Evolutionary conservation across 2,329 filamentous ascomycete genomes (phyloP).

Genomic region (Furcasterigmium sp.): DNA sequence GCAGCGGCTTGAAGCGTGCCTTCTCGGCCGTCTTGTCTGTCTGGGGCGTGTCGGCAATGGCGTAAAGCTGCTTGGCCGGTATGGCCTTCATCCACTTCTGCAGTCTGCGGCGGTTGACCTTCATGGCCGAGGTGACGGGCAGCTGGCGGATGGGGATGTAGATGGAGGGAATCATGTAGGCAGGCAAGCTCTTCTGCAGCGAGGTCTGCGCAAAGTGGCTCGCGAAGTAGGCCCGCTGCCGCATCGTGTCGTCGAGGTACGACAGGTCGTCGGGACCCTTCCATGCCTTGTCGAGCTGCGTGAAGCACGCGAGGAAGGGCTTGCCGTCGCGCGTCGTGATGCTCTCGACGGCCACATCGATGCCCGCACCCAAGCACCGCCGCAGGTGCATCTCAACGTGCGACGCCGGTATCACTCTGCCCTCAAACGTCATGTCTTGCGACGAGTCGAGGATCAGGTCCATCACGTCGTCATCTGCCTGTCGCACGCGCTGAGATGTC

Average conservation of each 20-base stretch:
- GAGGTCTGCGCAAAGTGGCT: slow-evolving; percentile 37
- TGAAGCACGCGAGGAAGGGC: slow-evolving; percentile 40
- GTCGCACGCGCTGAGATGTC: slow-evolving; percentile 45
- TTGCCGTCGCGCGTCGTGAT: slow-evolving; percentile 38
- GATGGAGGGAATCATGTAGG: slow-evolving; percentile 38
- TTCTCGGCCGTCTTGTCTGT: slow-evolving; percentile 23
- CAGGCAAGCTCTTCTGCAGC: slow-evolving; percentile 30
- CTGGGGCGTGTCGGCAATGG: slow-evolving; percentile 31
- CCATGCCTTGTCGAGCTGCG: slow-evolving; percentile 37
- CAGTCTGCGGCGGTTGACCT: slow-evolving; percentile 43
- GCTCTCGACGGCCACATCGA: slow-evolving; percentile 44
- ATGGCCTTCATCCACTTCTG: slow-evolving; percentile 37
- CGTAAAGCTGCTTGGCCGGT: slow-evolving; percentile 36
- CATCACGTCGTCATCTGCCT: slow-evolving; percentile 41
- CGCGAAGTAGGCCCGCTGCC: slow-evolving; percentile 35
- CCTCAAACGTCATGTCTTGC: slow-evolving; percentile 34
- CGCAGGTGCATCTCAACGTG: slow-evolving; percentile 43
- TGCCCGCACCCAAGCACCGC: slow-evolving; percentile 36
- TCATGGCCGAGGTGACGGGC: slow-evolving; percentile 43
- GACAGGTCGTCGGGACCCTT: slow-evolving; percentile 31
- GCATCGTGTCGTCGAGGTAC: slow-evolving; percentile 30
- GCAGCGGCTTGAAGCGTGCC: slow-evolving; percentile 34
- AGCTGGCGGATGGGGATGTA: slow-evolving; percentile 44
- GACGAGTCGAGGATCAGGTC: slow-evolving; percentile 40
- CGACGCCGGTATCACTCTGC: slow-evolving; percentile 32